A percentile compares a stretch with the other conserved stretches of the same genome.
These are phyloP conservation scores for Diaporthe ampelina DNA, from an alignment of 2,329 filamentous ascomycete species.

Conservation along the genomic window DNA sequence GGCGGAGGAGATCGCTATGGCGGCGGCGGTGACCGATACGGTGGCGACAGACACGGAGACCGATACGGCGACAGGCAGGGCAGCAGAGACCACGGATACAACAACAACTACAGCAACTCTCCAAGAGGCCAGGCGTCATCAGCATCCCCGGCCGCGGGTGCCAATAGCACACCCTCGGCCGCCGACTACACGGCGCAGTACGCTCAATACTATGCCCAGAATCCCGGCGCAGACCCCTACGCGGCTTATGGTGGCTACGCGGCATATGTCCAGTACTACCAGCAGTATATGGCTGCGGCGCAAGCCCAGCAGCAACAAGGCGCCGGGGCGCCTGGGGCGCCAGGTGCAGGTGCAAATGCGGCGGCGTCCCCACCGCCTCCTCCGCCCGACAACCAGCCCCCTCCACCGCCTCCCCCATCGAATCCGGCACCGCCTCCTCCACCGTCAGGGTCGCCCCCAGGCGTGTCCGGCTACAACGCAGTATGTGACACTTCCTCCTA, in stretches of 20 bases:
- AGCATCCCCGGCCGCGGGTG: conserved; percentile 56
- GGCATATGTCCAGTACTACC: conserved; percentile 80
- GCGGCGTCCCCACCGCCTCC: conserved; percentile 70
- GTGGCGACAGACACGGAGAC: conserved; percentile 51
- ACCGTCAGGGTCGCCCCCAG: conserved; percentile 66
- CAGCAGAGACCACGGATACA: conserved; percentile 43
- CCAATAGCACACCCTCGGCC: conserved; percentile 57
- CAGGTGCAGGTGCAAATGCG: conserved; percentile 53
- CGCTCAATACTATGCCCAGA: conserved; percentile 80
- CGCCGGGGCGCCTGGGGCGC: conserved; percentile 58
- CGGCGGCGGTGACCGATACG: conserved; percentile 51
- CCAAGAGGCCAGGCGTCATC: conserved; percentile 31
- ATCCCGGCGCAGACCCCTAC: conserved; percentile 77
- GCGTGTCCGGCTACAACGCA: conserved; percentile 71
- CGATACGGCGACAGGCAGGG: conserved; percentile 49
- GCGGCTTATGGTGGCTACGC: conserved; percentile 91
- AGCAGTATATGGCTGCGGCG: conserved; percentile 75
- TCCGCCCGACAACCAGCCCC: conserved; percentile 64
- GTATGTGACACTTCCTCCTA: conserved; percentile 60
- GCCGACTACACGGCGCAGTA: conserved; percentile 85
- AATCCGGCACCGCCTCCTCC: conserved; percentile 69
- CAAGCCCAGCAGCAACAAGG: conserved; percentile 63
- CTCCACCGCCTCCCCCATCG: conserved; percentile 73
- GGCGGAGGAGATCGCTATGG: conserved; percentile 54
- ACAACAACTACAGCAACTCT: conserved; percentile 30